These are phyloP conservation scores for Vicia faba DNA, from an alignment of 306 rosid genomes.

Conservation along the genomic window DNA sequence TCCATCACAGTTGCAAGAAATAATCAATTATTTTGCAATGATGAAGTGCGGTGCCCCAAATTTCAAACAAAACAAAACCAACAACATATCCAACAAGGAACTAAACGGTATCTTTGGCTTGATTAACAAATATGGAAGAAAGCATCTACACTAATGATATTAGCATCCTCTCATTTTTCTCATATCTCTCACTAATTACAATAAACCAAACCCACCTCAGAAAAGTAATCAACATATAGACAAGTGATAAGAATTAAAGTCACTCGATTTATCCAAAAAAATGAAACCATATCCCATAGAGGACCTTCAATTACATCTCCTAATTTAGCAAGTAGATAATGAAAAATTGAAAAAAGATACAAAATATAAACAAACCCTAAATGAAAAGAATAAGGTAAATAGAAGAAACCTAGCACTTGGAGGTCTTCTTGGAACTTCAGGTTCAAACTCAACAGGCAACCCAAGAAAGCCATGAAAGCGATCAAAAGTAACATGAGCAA, in stretches of 20 bases:
- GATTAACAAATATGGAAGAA: constrained; percentile 21
- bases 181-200: background rate
- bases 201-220: constrained; percentile 30
- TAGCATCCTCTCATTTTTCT: constrained; percentile 27
- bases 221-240: constrained; percentile 18
- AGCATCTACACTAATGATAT: background rate
- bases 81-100: constrained; percentile 29
- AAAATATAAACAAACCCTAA: constrained; percentile 19
- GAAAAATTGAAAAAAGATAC: background rate
- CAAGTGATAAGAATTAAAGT: constrained; percentile 16
- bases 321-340: background rate
- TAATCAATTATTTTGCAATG: background rate
- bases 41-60: constrained; percentile 6
- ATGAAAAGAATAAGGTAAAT: background rate
- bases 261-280: constrained; percentile 7
- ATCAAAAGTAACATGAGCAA: constrained; percentile 96
- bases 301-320: background rate
- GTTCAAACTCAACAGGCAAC: constrained; percentile 93
- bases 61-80: constrained; percentile 19
- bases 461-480: constrained; percentile 98
- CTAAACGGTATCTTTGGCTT: background rate
- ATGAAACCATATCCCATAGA: background rate
- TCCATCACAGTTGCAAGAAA: background rate
- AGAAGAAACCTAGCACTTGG: constrained; percentile 87
- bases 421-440: constrained; percentile 86